A percentile compares a stretch with the other conserved stretches of the same genome.
Evolutionary conservation across 1,284 basidiomycete genomes (phyloP).

Genomic region (Trametes pubescens): DNA sequence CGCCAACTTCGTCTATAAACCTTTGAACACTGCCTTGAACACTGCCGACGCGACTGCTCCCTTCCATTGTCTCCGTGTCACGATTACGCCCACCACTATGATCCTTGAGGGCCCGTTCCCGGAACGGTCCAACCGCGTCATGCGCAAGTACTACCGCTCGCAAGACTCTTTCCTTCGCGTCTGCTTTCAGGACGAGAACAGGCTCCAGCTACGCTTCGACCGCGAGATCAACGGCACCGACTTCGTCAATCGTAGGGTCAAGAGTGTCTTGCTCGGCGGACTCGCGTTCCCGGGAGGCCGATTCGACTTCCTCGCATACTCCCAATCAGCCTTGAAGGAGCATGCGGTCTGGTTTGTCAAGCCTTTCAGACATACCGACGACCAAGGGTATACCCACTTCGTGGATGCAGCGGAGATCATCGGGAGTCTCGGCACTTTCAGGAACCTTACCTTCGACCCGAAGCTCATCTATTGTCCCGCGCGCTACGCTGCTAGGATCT

Average conservation of each 20-base stretch:
- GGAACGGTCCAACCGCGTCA: constrained; percentile 72
- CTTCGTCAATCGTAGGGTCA: constrained; percentile 56
- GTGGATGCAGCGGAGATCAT: constrained; percentile 60
- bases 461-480: constrained; percentile 67
- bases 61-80: constrained; percentile 63
- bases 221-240: constrained; percentile 56
- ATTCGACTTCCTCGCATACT: constrained; percentile 66
- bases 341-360: constrained; percentile 68
- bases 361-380: constrained; percentile 48
- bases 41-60: constrained; percentile 30
- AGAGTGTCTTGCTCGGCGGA: constrained; percentile 52
- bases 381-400: constrained; percentile 34
- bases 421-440: constrained; percentile 60
- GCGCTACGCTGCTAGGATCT: constrained; percentile 73
- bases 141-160: constrained; percentile 57
- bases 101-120: constrained; percentile 66
- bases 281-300: constrained; percentile 57
- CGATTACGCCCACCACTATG: constrained; percentile 66
- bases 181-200: constrained; percentile 65
- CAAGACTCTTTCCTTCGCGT: constrained; percentile 71
- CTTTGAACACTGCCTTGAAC: constrained; percentile 16
- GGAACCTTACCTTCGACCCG: constrained; percentile 51
- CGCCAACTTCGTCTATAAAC: constrained; percentile 37
- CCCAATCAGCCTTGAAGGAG: constrained; percentile 61
- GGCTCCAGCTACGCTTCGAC: constrained; percentile 57